Base-by-base conservation (phyloP, 805 yeast genomes). In the Hanseniaspora guilliermondii region DNA sequence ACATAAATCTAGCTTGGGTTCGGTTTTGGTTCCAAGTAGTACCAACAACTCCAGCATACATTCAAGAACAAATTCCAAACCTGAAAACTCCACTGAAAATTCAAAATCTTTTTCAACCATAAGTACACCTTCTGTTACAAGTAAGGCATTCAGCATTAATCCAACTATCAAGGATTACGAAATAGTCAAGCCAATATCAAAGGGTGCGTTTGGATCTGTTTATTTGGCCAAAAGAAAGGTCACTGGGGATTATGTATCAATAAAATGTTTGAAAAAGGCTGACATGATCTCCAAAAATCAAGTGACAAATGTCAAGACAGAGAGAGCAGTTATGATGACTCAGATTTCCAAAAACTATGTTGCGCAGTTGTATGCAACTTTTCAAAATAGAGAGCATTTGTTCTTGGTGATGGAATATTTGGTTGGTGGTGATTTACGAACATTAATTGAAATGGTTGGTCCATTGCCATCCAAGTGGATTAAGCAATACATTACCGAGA, bases 271-370 rank as follows among this genome's bases (percentile, higher is more conserved):
- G 58, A 86, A 82, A 61, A 93, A 93, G 67, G 77, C 94, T 3
- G 97, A 93, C 67, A 93, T 93, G 97, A 82, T 93, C 57, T 91
- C 96, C 1, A 93, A 91, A 69, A 94, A 94, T 72, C 98, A 93
- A 70, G 91, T 91, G 5, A 81, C 89, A 21, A 93, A 93, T 65
- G 96, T 94, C 33, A 85, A 85, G 62, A 85, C 96, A 0, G 99
- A 94, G 66, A 72, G 98, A 45, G 96, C 97, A 0, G 91, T 91
- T n/a, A 83, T 93, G 88, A 93, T 93, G 94, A 82, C 94, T 2
- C 97, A 93, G 64, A 79, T 95, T 2, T 91, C 88, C 58, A 84
- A 91, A 38, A 94, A 96, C 0, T 87, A 84, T 64, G 97, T 93
- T 57, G 97, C 96, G 0, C 88, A 83, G 63, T 72, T 93, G 32